A percentile compares a stretch with the other conserved stretches of the same genome.
These are phyloP conservation scores for Plenodomus tracheiphilus DNA, from an alignment of 2,329 filamentous ascomycete species.

Conservation along the genomic window DNA sequence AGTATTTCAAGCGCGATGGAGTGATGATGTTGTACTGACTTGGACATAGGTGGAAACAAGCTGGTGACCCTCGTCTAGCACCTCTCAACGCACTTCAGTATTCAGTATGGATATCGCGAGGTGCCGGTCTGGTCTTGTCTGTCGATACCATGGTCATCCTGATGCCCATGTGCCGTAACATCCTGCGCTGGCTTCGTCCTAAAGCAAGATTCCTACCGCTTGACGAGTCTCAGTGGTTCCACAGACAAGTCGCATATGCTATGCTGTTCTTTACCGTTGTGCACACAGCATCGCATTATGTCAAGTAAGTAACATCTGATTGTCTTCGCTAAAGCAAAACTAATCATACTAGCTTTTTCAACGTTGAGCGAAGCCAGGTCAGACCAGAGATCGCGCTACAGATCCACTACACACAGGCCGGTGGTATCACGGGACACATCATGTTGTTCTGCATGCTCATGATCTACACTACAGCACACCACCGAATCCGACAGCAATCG, in stretches of 20 bases:
- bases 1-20: slow-evolving; percentile 40
- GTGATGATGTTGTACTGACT: slow-evolving; percentile 15
- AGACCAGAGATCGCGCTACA: slow-evolving; percentile 79
- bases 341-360: slow-evolving; percentile 74
- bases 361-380: slow-evolving; percentile 84
- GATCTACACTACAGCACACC: slow-evolving; percentile 95
- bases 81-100: slow-evolving; percentile 79
- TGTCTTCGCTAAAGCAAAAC: not conserved
- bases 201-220: slow-evolving; percentile 86
- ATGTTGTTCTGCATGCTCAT: slow-evolving; percentile 99
- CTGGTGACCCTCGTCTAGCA: slow-evolving; percentile 66
- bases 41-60: slow-evolving; percentile 75
- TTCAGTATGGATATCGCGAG: slow-evolving; percentile 96
- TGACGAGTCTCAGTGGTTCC: slow-evolving; percentile 98
- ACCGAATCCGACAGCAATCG: slow-evolving; percentile 91
- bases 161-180: slow-evolving; percentile 90
- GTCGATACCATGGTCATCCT: slow-evolving; percentile 87
- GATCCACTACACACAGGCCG: slow-evolving; percentile 88
- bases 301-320: slow-evolving; percentile 68
- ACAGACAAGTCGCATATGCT: slow-evolving; percentile 89
- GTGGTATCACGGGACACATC: slow-evolving; percentile 91
- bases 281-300: slow-evolving; percentile 83
- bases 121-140: slow-evolving; percentile 82
- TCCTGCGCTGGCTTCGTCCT: slow-evolving; percentile 81
- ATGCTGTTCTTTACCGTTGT: slow-evolving; percentile 79